A percentile compares a stretch with the other conserved stretches of the same genome.
Evolutionary conservation across 2,329 filamentous ascomycete genomes (phyloP).

Genomic region (Boeremia exigua): DNA sequence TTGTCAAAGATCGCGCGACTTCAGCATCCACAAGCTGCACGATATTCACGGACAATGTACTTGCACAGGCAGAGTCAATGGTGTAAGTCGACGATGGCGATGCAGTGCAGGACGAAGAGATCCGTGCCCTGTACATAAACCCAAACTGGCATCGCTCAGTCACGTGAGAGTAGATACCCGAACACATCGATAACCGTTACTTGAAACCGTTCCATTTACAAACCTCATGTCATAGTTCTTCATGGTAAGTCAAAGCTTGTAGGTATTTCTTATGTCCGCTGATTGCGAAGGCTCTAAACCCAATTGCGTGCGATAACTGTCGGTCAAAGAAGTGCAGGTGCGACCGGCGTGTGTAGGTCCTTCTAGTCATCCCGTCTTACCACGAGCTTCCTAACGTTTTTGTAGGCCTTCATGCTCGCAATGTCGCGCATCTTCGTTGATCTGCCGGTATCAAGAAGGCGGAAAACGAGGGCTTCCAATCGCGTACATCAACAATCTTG

Average conservation of each 20-base stretch:
- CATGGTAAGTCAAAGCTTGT: not conserved
- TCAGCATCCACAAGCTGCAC: not conserved
- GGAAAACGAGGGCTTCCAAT: constrained; percentile 35
- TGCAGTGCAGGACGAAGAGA: not conserved
- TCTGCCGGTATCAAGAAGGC: constrained; percentile 34
- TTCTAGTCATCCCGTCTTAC: not conserved
- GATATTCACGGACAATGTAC: not conserved
- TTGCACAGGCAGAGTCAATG: not conserved
- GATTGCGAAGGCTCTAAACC: constrained; percentile 20
- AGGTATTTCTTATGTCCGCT: not conserved
- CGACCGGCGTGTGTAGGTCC: constrained; percentile 30
- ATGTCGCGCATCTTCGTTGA: constrained; percentile 21
- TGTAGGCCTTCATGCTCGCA: constrained; percentile 34
- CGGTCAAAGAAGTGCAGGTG: constrained; percentile 39
- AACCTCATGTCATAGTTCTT: not conserved
- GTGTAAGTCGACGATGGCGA: not conserved
- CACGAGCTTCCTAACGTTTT: constrained; percentile 1
- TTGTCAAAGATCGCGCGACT: not conserved
- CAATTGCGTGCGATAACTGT: constrained; percentile 37
- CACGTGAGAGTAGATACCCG: not conserved
- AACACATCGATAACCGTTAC: not conserved
- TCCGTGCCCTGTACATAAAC: not conserved
- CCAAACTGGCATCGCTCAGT: not conserved
- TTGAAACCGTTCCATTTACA: not conserved
- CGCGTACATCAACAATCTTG: constrained; percentile 34